Conservation (phyloP, 2,329 filamentous ascomycete species). For the Ploettnerulaceae sp. region DNA sequence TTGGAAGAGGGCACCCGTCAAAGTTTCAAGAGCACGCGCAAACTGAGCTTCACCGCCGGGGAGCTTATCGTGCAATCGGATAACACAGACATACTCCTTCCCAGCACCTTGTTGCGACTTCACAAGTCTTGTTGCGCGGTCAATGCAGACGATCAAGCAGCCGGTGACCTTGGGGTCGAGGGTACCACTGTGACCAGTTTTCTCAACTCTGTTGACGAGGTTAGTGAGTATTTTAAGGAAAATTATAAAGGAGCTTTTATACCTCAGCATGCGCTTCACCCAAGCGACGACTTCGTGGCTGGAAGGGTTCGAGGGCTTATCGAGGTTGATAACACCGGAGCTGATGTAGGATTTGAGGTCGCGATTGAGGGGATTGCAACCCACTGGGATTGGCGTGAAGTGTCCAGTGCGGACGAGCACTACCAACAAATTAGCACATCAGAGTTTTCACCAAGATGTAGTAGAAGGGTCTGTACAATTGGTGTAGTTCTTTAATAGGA, state of each 20-base stretch:
- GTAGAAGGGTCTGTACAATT: slow-evolving; percentile 57
- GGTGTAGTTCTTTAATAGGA: slow-evolving; percentile 94
- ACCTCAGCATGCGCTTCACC: slow-evolving; percentile 96
- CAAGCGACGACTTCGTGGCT: slow-evolving; percentile 98
- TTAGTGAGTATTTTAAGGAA: slow-evolving; percentile 20
- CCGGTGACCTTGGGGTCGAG: slow-evolving; percentile 98
- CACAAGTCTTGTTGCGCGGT: slow-evolving; percentile 93
- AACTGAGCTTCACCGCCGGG: slow-evolving; percentile 92
- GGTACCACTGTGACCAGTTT: slow-evolving; percentile 97
- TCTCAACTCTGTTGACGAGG: slow-evolving; percentile 65
- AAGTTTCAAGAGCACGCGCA: slow-evolving; percentile 85
- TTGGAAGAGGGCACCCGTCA: slow-evolving; percentile 96
- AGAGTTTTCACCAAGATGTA: not conserved
- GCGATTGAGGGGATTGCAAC: slow-evolving; percentile 84
- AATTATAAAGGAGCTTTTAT: slow-evolving; percentile 31
- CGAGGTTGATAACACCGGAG: slow-evolving; percentile 96
- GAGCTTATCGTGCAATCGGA: slow-evolving; percentile 91
- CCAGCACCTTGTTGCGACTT: slow-evolving; percentile 98
- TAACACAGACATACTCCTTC: slow-evolving; percentile 98
- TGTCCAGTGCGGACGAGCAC: slow-evolving; percentile 91
- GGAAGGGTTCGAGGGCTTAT: slow-evolving; percentile 96
- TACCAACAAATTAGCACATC: slow-evolving; percentile 36
- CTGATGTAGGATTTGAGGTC: slow-evolving; percentile 97
- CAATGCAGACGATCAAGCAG: slow-evolving; percentile 90
- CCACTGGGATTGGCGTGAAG: slow-evolving; percentile 93